Conservation (phyloP, 2,329 filamentous ascomycete species). For the Talaromyces sp. region DNA sequence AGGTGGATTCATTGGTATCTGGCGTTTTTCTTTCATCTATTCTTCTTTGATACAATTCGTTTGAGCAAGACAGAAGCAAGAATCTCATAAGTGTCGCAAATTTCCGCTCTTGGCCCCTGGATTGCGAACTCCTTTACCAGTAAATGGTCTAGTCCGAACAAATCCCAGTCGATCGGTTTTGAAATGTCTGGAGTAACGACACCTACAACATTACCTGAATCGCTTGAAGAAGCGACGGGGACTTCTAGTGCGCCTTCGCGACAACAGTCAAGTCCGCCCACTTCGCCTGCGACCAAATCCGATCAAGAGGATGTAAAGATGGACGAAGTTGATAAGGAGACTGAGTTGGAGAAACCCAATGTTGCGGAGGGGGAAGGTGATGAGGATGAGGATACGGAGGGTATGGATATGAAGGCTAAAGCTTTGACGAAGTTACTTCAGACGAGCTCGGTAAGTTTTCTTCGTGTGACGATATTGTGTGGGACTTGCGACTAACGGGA, state of each 20-base stretch:
- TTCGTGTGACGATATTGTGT: not conserved
- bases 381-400: conserved; percentile 25
- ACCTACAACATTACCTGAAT: conserved; percentile 18
- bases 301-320: conserved; percentile 6
- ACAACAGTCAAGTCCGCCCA: conserved; percentile 26
- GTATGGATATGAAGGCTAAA: conserved; percentile 41
- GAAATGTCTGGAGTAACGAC: conserved; percentile 27
- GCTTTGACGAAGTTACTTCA: conserved; percentile 43
- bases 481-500: not conserved
- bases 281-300: conserved; percentile 23
- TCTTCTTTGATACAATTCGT: not conserved
- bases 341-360: not conserved
- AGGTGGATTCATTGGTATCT: not conserved
- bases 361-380: not conserved
- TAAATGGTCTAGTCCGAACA: conserved; percentile 5
- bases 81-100: not conserved
- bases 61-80: not conserved
- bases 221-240: conserved; percentile 17
- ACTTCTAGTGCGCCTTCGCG: conserved; percentile 23
- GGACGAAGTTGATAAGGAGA: not conserved
- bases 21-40: not conserved
- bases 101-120: not conserved
- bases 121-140: conserved; percentile 8
- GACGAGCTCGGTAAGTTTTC: conserved; percentile 38
- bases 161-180: not conserved